Percentiles rank a stretch among this genome's conserved stretches.
Conservation (phyloP, 148 eudicot genomes). For the Beta vulgaris region DNA sequence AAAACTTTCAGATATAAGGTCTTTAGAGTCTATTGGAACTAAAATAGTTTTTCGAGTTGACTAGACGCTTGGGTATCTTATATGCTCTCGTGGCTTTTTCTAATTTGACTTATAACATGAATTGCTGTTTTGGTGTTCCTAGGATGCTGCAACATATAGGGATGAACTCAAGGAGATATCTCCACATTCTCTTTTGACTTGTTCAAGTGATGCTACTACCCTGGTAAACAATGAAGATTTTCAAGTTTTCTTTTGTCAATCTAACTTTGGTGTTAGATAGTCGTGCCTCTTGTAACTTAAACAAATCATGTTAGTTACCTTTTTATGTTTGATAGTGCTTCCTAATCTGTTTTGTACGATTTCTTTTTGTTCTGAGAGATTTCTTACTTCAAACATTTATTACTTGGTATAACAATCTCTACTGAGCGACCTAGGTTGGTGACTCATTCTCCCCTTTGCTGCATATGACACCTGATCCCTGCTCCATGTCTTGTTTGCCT, state of each 20-base stretch:
- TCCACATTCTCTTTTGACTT: constrained; percentile 82
- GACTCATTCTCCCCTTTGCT: background rate
- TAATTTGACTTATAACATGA: constrained; percentile 1
- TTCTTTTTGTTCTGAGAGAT: background rate
- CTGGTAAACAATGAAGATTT: constrained; percentile 47
- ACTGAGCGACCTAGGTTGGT: background rate
- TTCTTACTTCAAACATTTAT: background rate
- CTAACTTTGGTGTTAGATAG: background rate
- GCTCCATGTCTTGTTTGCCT: background rate
- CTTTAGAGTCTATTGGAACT: background rate
- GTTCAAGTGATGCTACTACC: constrained; percentile 93
- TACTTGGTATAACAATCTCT: background rate
- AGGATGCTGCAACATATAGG: constrained; percentile 86
- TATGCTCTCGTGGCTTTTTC: background rate
- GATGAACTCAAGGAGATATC: constrained; percentile 85
- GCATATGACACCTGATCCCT: background rate
- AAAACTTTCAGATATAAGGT: background rate
- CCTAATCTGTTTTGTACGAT: background rate
- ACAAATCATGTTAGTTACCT: background rate
- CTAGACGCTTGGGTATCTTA: background rate
- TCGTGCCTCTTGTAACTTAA: background rate
- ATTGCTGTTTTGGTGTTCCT: background rate
- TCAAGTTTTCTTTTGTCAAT: background rate
- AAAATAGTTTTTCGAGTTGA: background rate
- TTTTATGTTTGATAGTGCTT: background rate